Evolutionary conservation across 257 asterid genomes (phyloP).

Genomic region (Plantago major): DNA sequence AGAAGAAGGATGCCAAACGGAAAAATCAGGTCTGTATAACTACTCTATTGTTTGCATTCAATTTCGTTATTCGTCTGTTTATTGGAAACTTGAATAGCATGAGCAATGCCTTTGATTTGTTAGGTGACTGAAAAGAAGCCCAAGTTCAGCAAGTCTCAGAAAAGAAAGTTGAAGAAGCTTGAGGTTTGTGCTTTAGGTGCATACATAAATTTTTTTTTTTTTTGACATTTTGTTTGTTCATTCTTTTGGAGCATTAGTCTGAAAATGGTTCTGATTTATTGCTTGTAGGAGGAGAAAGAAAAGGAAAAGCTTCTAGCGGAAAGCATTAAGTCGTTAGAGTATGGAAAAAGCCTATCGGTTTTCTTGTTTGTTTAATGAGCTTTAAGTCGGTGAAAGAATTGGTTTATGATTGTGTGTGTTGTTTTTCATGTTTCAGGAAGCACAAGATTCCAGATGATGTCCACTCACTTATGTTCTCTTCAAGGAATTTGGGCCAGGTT

Average conservation of each 20-base stretch:
- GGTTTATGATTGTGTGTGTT: conserved; percentile 21
- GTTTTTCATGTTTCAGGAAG: conserved; percentile 49
- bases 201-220: not conserved
- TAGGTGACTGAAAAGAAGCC: conserved; percentile 37
- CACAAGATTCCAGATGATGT: conserved; percentile 63
- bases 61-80: not conserved
- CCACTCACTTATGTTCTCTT: conserved; percentile 88
- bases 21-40: conserved; percentile 37
- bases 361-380: conserved; percentile 5
- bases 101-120: not conserved
- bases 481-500: conserved; percentile 87
- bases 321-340: conserved; percentile 79
- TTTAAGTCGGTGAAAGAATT: conserved; percentile 7
- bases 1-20: conserved; percentile 38
- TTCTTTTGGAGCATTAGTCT: conserved; percentile 6
- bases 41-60: not conserved
- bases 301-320: conserved; percentile 53
- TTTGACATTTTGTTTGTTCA: not conserved
- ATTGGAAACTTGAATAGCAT: not conserved
- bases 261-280: conserved; percentile 11
- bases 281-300: conserved; percentile 74
- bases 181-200: conserved; percentile 45
- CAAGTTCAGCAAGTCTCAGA: conserved; percentile 66
- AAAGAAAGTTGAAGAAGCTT: conserved; percentile 70
- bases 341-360: conserved; percentile 21